phyloP scores from a whole-genome alignment of 2,329 filamentous ascomycete species.

The Onygenales sp. region DNA sequence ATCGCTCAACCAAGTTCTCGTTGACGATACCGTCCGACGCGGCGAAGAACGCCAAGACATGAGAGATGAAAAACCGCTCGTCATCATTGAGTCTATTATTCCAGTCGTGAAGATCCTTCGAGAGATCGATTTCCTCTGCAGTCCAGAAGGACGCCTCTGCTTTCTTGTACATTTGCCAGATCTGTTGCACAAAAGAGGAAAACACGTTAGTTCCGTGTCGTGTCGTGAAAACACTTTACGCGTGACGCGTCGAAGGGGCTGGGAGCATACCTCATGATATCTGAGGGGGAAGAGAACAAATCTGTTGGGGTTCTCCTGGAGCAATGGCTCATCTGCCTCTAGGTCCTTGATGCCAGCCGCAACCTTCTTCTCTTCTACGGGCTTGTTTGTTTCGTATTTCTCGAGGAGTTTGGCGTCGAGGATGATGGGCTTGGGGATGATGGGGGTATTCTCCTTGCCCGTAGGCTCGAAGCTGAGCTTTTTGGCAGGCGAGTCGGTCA shows the following conservation, averaged over 20 bases:
- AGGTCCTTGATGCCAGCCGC: slow-evolving; percentile 51
- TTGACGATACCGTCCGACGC: slow-evolving; percentile 99
- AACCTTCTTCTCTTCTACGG: slow-evolving; percentile 11
- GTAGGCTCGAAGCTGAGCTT: slow-evolving; percentile 67
- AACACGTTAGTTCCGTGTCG: slow-evolving; percentile 28
- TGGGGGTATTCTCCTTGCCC: slow-evolving; percentile 71
- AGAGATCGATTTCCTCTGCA: slow-evolving; percentile 97
- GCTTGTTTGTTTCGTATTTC: slow-evolving; percentile 31
- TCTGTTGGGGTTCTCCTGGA: slow-evolving; percentile 89
- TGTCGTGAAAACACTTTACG: slow-evolving; percentile 51
- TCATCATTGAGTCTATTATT: slow-evolving; percentile 95
- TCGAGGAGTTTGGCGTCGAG: slow-evolving; percentile 43
- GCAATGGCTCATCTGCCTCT: slow-evolving; percentile 77
- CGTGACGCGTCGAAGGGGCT: slow-evolving; percentile 48
- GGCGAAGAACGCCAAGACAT: slow-evolving; percentile 97
- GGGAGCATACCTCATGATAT: slow-evolving; percentile 83
- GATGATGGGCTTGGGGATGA: slow-evolving; percentile 43
- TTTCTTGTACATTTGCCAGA: slow-evolving; percentile 99
- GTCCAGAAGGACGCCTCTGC: slow-evolving; percentile 99
- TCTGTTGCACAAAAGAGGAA: slow-evolving; percentile 44
- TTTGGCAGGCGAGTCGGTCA: slow-evolving; percentile 79
- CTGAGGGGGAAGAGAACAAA: slow-evolving; percentile 99
- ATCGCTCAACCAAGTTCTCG: slow-evolving; percentile 96
- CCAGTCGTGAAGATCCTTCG: slow-evolving; percentile 98
- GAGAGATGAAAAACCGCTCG: slow-evolving; percentile 96